Base-by-base conservation (phyloP, 2,329 filamentous ascomycete genomes). In the Bipolaris gigantea region DNA sequence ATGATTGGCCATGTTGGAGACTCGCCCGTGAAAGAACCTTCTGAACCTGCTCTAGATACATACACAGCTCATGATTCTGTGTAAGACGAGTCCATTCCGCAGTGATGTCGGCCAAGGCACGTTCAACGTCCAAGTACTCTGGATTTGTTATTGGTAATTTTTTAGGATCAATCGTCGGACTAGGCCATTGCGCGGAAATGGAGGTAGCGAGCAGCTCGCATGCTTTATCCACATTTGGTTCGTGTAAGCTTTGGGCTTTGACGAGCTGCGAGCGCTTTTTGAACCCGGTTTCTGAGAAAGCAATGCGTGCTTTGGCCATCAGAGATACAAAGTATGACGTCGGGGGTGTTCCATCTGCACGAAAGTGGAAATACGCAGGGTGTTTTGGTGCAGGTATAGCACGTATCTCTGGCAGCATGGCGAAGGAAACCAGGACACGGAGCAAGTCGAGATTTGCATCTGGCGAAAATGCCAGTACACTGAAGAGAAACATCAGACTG, bases 61-160 rank as follows among this genome's bases (percentile, higher is more conserved):
- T 38, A 0, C 72, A 76, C 0, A 85, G 71, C 25, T 80, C 73
- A 9, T 73, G 55, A 40, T 85, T 85, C 5, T 76, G 71, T n/a
- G 73, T 77, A 0, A 83, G 60, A 0, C 78, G 75, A 4, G 67
- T 56, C 82, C 82, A 85, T 46, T 83, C 78, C 0, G 74, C 74
- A 0, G 61, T 57, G 13, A 85, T 63, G 0, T 65, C 60, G 0
- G 71, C 59, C 1, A 83, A 34, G 3, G 80, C 81, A 10, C 66
- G 55, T 0, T 56, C 34, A 2, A 82, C 53, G 0, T 65, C 41
- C 0, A 85, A 25, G 2, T 76, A 42, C 5, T 38, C 38, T 4
- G 48, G 18, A 3, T 73, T 62, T 2, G 65, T 46, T 1, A 67
- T 56, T 2, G 56, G 44, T 7, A 80, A 64, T 0, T 63, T 59